phyloP scores from a whole-genome alignment of 306 rosid genomes.

The Phaseolus lunatus region DNA sequence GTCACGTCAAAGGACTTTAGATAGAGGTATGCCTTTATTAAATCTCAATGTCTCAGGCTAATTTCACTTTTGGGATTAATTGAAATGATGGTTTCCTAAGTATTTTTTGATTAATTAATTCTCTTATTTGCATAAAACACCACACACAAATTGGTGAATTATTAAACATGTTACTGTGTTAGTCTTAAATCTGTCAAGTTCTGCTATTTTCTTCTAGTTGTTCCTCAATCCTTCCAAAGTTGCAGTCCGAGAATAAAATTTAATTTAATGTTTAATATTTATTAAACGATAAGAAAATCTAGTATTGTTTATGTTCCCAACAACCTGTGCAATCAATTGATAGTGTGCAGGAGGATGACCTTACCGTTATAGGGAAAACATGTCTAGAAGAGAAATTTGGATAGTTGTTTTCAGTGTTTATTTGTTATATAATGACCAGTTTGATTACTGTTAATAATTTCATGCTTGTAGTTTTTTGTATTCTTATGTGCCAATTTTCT shows the following conservation, averaged over 20 bases:
- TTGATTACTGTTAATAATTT: constrained; percentile 17
- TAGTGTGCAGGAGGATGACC: too few relatives aligned
- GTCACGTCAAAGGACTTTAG: constrained; percentile 60
- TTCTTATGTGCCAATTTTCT: constrained; percentile 21
- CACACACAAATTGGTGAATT: background rate
- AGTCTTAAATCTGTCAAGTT: constrained; percentile 33
- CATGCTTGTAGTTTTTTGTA: constrained; percentile 1
- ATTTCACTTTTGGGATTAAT: constrained; percentile 7
- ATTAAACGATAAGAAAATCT: constrained; percentile 10
- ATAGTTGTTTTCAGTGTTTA: constrained; percentile 27
- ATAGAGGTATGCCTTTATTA: constrained; percentile 50
- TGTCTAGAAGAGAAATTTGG: constrained; percentile 28
- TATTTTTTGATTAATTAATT: constrained; percentile 4
- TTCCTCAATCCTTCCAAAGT: background rate
- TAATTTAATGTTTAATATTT: constrained; percentile 3
- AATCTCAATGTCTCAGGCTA: constrained; percentile 12
- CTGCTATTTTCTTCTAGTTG: constrained; percentile 13
- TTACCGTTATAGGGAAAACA: constrained; percentile 1
- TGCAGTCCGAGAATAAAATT: background rate
- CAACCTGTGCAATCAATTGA: constrained; percentile 25
- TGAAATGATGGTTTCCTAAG: background rate
- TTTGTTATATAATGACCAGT: background rate
- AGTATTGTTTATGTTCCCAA: constrained; percentile 4
- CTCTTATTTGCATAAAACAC: constrained; percentile 9
- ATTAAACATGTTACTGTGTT: background rate